A percentile compares a stretch with the other conserved stretches of the same genome.
These are phyloP conservation scores for Onygenales sp. DNA, from an alignment of 2,329 filamentous ascomycete genomes.

Conservation along the genomic window DNA sequence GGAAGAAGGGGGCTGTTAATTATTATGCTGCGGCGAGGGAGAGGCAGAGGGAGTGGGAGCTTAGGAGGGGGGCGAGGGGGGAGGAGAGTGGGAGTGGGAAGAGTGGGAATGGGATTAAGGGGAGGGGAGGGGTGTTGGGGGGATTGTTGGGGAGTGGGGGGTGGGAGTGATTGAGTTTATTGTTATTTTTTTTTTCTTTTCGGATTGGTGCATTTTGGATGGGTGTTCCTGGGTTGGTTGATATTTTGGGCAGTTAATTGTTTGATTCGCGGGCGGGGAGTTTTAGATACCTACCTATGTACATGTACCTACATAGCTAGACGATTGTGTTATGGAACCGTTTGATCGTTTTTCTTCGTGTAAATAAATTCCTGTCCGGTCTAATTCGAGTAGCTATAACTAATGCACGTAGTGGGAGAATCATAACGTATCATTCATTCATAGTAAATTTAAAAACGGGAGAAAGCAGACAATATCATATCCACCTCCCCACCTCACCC, in stretches of 20 bases:
- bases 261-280: background rate
- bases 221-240: background rate
- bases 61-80: constrained; percentile 33
- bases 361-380: background rate
- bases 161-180: constrained; percentile 27
- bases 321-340: background rate
- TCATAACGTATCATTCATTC: no score
- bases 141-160: constrained; percentile 28
- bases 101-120: constrained; percentile 36
- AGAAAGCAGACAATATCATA: no score
- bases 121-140: constrained; percentile 29
- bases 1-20: constrained; percentile 51
- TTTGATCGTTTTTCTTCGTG: background rate
- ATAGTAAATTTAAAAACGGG: no score
- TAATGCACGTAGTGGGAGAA: no score
- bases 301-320: background rate
- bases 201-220: background rate
- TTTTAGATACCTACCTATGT: background rate
- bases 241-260: background rate
- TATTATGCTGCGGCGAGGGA: constrained; percentile 47
- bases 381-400: no score
- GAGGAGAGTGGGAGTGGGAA: constrained; percentile 27
- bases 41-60: constrained; percentile 47
- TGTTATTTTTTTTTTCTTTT: background rate
- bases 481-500: no score